Base-by-base conservation (phyloP, 2,329 filamentous ascomycete genomes). In the Chrysoporthe austroafricana region DNA sequence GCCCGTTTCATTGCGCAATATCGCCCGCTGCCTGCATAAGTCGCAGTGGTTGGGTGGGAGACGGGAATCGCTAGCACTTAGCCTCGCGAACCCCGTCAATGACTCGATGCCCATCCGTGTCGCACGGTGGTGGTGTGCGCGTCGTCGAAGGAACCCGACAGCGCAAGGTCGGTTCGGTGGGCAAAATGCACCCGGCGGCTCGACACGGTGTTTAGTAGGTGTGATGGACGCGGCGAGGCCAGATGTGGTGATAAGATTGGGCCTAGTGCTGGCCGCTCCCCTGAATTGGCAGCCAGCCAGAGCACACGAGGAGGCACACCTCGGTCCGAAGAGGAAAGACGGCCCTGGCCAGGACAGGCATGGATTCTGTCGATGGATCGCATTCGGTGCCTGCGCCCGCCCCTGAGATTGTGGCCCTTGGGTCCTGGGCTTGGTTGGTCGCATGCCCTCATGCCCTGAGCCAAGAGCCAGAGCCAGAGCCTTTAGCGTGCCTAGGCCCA, bases 1-100 rank as follows among this genome's bases (percentile, higher is more conserved):
- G 32, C 44, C 44, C 42, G 63, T 65, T 65, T 65, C 63, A 65
- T 65, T 65, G 44, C 44, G 42, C 59, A 46, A 34, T 57, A n/a
- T 44, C 59, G 14, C 2, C 43, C 43, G 43, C 42, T 34, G 42
- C 21, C 48, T 46, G 43, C 59, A 61, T 61, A n/a, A n/a, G 59
- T 36, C 42, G 42, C 54, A 14, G 36, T 26, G 26, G 54, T 13
- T n/a, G 14, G 6, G 4, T 32, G 21, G 54, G 44, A 46, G 14
- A 26, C 54, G 54, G 32, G 16, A 48, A 34, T 46, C 5, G n/a
- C 18, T 61, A 43, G 59, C 26, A 61, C 59, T 26, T 26, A 11
- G 14, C 18, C 13, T 57, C 54, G 54, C 39, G 50, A 18, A n/a
- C 34, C 32, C 32, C 32, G 7, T 39, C 54, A 57, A 57, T 57